Base-by-base conservation (phyloP, 345 rosid genomes). In the Erysimum cheiranthoides region DNA sequence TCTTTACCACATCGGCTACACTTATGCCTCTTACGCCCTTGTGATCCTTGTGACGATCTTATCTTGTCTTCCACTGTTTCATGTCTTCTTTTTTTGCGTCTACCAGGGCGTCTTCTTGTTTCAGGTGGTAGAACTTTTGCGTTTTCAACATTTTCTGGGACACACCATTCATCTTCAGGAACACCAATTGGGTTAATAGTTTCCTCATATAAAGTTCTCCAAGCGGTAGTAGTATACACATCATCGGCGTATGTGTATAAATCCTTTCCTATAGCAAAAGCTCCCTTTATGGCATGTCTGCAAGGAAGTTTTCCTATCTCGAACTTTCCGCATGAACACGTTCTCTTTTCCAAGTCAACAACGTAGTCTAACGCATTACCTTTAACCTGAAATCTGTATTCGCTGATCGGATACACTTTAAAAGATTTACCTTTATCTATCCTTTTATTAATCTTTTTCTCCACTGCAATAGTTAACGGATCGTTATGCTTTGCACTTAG, bases 251-350 rank as follows among this genome's bases (percentile, higher is more conserved):
- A 42, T 42, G 13, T 16, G 5, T 42, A 13, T 1, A 42, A 16
- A 13, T 42, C 47, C 16, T 42, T 42, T 4, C 47, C 47, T 13
- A 13, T 42, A 1, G 16, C n/a, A 42, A 42, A 13, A 4, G 2
- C 9, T 31, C 6, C 8, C 8, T 43, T 21, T 12, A 30, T 57
- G 3, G 43, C 32, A 1, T 70, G 43, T 12, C 17, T 18, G 2
- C 42, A 51, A 1, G 47, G 25, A 51, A 51, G 5, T 67, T 38
- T 51, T 4, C 8, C 5, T 16, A 51, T 35, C 0, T 51, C 3
- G 12, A 18, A 67, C 36, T 51, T 67, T 21, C 49, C 2, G 36
- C 61, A 67, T 67, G 60, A 21, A 67, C 49, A 66, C 0, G 32
- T 66, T 34, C 4, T 66, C 1, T 6, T 66, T 18, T 66, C 13